These are phyloP conservation scores for Amanita rimosa DNA, from an alignment of 768 basidiomycete genomes.

Conservation along the genomic window DNA sequence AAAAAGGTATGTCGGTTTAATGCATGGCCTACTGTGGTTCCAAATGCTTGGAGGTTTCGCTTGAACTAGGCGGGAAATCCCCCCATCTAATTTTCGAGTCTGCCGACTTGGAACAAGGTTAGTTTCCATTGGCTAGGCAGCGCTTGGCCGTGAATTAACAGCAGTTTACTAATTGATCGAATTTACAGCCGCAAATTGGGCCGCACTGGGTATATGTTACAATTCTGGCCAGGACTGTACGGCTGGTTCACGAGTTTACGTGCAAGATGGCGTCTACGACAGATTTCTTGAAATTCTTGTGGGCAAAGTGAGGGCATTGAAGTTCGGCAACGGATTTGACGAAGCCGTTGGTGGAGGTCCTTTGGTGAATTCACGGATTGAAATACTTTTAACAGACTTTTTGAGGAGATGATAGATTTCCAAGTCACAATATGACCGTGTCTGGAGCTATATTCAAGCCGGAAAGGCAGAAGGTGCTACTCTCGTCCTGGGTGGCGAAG, in stretches of 20 bases:
- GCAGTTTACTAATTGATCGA: background rate
- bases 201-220: conserved; percentile 76
- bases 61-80: conserved; percentile 93
- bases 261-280: conserved; percentile 82
- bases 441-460: conserved; percentile 81
- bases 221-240: conserved; percentile 93
- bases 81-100: conserved; percentile 85
- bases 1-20: conserved; percentile 55
- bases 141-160: too few relatives aligned
- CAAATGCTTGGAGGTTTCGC: conserved; percentile 44
- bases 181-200: conserved; percentile 73
- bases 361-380: conserved; percentile 35
- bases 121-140: conserved; percentile 4
- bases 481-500: conserved; percentile 67
- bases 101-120: conserved; percentile 83
- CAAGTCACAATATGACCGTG: conserved; percentile 73
- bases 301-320: conserved; percentile 52
- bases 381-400: background rate
- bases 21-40: background rate
- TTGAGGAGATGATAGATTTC: conserved; percentile 43
- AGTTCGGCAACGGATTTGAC: conserved; percentile 77
- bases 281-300: conserved; percentile 63
- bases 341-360: conserved; percentile 71
- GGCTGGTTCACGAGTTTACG: conserved; percentile 83
- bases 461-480: conserved; percentile 82